Conservation (phyloP, 805 yeast species). For the Candida morakotiae region DNA sequence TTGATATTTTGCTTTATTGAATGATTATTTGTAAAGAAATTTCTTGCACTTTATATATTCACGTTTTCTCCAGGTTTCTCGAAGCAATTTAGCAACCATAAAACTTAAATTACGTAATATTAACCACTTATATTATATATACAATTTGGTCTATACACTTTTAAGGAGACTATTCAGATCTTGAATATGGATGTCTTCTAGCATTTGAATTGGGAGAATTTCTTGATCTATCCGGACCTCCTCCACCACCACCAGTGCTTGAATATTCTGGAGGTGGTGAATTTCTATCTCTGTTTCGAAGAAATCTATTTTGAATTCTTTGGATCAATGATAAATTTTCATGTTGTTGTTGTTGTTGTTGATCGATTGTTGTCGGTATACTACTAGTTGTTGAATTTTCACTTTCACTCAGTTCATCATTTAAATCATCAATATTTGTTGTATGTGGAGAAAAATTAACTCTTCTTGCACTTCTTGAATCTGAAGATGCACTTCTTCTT, state of each 20-base stretch:
- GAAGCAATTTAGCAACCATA: slow-evolving; percentile 1
- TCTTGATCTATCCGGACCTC: slow-evolving; percentile 18
- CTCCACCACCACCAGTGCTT: no score
- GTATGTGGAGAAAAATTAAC: slow-evolving; percentile 11
- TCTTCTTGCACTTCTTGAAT: slow-evolving; percentile 7
- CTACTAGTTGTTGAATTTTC: neutral
- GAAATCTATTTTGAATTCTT: slow-evolving; percentile 3
- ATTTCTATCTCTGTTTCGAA: slow-evolving; percentile 3
- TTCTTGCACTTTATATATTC: neutral
- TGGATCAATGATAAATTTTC: slow-evolving; percentile 3
- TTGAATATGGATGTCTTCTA: slow-evolving; percentile 19
- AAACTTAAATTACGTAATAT: neutral
- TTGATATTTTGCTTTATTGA: no score
- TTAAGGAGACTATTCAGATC: slow-evolving; percentile 10
- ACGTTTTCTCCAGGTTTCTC: neutral
- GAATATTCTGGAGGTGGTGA: neutral
- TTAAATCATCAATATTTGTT: slow-evolving; percentile 9
- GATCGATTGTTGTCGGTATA: neutral
- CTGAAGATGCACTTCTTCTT: slow-evolving; percentile 1
- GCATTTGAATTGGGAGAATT: slow-evolving; percentile 9
- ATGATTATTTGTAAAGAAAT: neutral
- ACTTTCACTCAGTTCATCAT: slow-evolving; percentile 5
- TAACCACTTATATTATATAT: no score
- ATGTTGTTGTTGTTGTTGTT: slow-evolving; percentile 1
- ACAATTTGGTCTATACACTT: no score